These are phyloP conservation scores for Cladophialophora immunda DNA, from an alignment of 2,329 filamentous ascomycete species.

Conservation along the genomic window DNA sequence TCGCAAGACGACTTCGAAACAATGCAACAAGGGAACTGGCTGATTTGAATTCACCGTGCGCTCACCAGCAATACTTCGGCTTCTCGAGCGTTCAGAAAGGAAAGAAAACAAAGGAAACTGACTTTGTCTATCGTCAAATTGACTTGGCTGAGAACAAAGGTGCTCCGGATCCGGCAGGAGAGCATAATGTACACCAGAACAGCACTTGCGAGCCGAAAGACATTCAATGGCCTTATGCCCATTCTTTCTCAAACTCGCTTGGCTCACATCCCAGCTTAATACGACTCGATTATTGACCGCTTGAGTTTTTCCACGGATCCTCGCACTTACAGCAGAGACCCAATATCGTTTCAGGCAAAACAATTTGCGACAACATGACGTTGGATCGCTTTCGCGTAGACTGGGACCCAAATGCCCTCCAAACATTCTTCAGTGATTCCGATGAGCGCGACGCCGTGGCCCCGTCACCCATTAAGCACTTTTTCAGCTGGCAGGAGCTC, in stretches of 20 bases:
- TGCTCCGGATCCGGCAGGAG: slow-evolving; percentile 10
- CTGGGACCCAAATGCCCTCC: slow-evolving; percentile 10
- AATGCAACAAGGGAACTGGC: neutral
- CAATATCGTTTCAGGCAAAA: neutral
- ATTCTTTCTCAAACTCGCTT: neutral
- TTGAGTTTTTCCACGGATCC: neutral
- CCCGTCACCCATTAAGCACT: slow-evolving; percentile 17
- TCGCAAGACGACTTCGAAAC: neutral
- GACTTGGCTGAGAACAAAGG: slow-evolving; percentile 11
- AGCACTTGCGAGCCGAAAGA: slow-evolving; percentile 1
- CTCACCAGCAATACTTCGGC: neutral
- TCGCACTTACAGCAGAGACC: neutral
- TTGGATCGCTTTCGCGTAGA: slow-evolving; percentile 24
- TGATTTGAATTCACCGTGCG: neutral
- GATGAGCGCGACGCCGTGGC: neutral
- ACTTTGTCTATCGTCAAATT: neutral
- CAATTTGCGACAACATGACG: neutral
- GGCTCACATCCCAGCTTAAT: neutral
- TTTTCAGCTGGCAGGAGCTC: slow-evolving; percentile 26
- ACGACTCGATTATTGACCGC: neutral
- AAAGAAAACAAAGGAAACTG: neutral
- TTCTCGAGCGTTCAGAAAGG: neutral
- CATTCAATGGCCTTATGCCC: slow-evolving; percentile 7
- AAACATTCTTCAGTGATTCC: slow-evolving; percentile 14
- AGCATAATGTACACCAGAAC: neutral